These are phyloP conservation scores for Heterobasidion parviporum DNA, from an alignment of 1,284 basidiomycete species.

Conservation along the genomic window DNA sequence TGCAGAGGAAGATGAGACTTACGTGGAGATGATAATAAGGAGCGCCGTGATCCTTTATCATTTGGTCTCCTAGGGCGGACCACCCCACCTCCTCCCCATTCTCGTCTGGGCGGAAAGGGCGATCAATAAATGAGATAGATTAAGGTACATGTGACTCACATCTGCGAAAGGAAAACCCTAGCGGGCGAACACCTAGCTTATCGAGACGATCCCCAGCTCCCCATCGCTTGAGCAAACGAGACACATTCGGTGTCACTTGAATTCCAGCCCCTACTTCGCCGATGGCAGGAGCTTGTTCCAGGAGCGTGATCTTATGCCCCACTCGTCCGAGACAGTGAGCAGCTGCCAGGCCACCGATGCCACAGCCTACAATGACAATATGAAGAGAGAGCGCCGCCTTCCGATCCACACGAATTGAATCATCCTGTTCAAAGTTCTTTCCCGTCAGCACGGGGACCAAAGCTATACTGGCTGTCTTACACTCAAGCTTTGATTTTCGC, in stretches of 20 bases:
- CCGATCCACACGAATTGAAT: not conserved
- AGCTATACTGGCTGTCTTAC: not conserved
- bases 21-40: conserved; percentile 33
- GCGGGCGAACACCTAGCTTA: conserved; percentile 22
- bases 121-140: not conserved
- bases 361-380: conserved; percentile 38
- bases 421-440: not conserved
- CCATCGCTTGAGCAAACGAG: conserved; percentile 31
- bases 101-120: conserved; percentile 23
- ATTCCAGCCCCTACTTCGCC: conserved; percentile 45
- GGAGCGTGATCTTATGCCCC: conserved; percentile 31
- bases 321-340: conserved; percentile 21
- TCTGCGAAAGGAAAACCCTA: not conserved
- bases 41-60: conserved; percentile 28
- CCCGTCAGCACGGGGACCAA: not conserved
- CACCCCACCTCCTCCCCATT: conserved; percentile 34
- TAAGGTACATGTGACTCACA: not conserved
- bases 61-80: conserved; percentile 28
- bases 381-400: conserved; percentile 18
- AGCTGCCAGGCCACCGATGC: conserved; percentile 36
- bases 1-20: not conserved
- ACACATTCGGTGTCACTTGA: conserved; percentile 39
- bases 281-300: conserved; percentile 33
- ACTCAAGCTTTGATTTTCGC: not conserved
- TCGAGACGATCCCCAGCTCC: conserved; percentile 28